Evolutionary conservation across 495 filamentous ascomycete genomes (phyloP), one percentile per base, ranked within the genome.

Genomic region (Gamarada debralockiae): DNA sequence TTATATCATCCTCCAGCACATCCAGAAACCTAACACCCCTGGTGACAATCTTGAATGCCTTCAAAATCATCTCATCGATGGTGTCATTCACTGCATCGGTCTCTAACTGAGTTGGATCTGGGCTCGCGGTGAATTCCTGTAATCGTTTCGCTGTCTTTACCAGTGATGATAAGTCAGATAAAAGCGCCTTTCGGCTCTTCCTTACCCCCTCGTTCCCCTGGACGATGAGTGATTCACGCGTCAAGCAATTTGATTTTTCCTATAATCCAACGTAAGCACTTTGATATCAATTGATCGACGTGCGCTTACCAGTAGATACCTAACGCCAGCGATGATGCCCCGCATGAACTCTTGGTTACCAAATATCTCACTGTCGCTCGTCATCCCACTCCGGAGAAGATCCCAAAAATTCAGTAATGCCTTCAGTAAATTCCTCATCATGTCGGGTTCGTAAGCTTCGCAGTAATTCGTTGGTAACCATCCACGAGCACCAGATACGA

Each of bases 401-500:
- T 97, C 93, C 89, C 92, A 97, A 52, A 97, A 90, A 56, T 90
- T 85, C 8, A 92, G 83, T 64, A 97, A 71, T 1, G 93, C 91
- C 55, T 88, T 89, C 22, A 99, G 75, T 25, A 97, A 77, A 52
- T 81, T 86, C 52, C 84, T 82, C 77, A 97, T 92, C 45, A 88
- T 82, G 18, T 89, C 75, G 41, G 90, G 86, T 56, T 96, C 88
- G 66, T 96, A 99, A 10, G 88, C 79, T 65, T 96, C 90, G 73
- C 95, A 99, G 66, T 97, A 97, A 67, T 99, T 99, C 3, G 95
- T 97, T 24, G 95, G 95, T 52, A 99, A 73, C 95, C 95, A 99
- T 51, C 95, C 95, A 60, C 95, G 81, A 50, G 86, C 86, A 15
- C 92, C 93, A 12, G 89, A 87, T 48, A 87, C 79, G 48, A 99